These are phyloP conservation scores for Claviceps sp. DNA, from an alignment of 2,329 filamentous ascomycete genomes.

Conservation along the genomic window DNA sequence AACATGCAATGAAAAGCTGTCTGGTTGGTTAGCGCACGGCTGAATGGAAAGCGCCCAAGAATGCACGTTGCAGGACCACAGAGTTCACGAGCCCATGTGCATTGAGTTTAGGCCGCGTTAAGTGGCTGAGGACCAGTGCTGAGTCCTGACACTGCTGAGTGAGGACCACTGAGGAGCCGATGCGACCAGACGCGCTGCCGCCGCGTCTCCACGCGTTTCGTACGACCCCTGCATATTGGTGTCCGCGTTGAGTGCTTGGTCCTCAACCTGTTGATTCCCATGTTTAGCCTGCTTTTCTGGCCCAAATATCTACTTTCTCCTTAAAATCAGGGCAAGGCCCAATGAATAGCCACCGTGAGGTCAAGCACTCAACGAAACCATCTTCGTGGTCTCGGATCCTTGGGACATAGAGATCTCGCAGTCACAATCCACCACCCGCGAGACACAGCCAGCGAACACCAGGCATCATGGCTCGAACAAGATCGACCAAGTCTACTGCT, in stretches of 20 bases:
- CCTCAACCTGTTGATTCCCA: neutral
- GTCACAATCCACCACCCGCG: neutral
- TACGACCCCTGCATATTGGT: neutral
- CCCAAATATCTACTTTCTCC: too few relatives aligned
- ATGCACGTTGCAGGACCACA: neutral
- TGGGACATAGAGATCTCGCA: neutral
- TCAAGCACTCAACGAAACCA: neutral
- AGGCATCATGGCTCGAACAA: conserved; percentile 34
- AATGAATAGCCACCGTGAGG: neutral
- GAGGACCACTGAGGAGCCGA: neutral
- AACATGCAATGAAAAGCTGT: neutral
- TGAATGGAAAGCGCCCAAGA: neutral
- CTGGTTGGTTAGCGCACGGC: neutral
- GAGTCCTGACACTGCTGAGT: too few relatives aligned
- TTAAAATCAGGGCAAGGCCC: neutral
- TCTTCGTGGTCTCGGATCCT: neutral
- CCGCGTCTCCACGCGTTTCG: conserved; percentile 6
- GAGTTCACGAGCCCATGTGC: neutral
- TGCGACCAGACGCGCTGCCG: conserved; percentile 2
- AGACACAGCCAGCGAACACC: neutral
- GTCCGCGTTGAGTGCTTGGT: conserved; percentile 1
- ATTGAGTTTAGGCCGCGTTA: neutral
- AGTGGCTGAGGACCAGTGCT: neutral
- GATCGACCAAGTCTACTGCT: conserved; percentile 25
- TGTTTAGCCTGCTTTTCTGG: neutral